These are phyloP conservation scores for Pisolithus tinctorius DNA, from an alignment of 768 basidiomycete genomes.

Conservation along the genomic window DNA sequence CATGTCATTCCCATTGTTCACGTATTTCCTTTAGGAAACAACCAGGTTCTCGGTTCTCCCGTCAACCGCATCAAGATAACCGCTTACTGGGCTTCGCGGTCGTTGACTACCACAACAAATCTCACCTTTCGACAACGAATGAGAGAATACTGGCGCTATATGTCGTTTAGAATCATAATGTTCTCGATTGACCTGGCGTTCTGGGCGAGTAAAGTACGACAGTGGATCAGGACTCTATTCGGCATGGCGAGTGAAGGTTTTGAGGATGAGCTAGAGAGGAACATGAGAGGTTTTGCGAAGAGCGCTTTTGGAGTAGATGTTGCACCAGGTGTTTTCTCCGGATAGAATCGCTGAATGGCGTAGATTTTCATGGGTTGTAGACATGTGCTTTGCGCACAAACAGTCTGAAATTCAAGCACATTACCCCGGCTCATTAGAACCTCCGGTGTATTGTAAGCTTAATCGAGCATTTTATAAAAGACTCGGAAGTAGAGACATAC, in stretches of 20 bases:
- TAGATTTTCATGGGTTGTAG: too few relatives aligned
- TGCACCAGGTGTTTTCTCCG: slow-evolving; percentile 47
- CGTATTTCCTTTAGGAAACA: slow-evolving; percentile 46
- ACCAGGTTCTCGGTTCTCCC: slow-evolving; percentile 77
- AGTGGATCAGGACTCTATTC: slow-evolving; percentile 38
- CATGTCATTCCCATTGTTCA: not conserved
- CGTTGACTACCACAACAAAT: slow-evolving; percentile 41
- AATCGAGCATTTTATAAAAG: too few relatives aligned
- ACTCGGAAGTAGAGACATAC: too few relatives aligned
- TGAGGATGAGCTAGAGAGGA: slow-evolving; percentile 76
- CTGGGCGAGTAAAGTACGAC: slow-evolving; percentile 48
- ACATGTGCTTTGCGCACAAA: too few relatives aligned
- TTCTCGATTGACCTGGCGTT: slow-evolving; percentile 68
- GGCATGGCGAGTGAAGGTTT: slow-evolving; percentile 46
- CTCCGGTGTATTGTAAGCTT: too few relatives aligned
- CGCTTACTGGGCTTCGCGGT: slow-evolving; percentile 73
- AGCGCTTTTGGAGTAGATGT: slow-evolving; percentile 76
- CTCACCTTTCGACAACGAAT: slow-evolving; percentile 37
- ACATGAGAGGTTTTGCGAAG: slow-evolving; percentile 70
- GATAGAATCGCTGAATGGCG: slow-evolving; percentile 18
- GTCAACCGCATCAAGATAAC: slow-evolving; percentile 90
- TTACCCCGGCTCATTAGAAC: too few relatives aligned
- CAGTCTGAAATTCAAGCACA: too few relatives aligned
- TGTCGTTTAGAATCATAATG: slow-evolving; percentile 60
- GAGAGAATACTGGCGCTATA: slow-evolving; percentile 49